Evolutionary conservation across 2,329 filamentous ascomycete genomes (phyloP), one percentile per base, ranked within the genome.

Genomic region (Aspergillus caelatus): DNA sequence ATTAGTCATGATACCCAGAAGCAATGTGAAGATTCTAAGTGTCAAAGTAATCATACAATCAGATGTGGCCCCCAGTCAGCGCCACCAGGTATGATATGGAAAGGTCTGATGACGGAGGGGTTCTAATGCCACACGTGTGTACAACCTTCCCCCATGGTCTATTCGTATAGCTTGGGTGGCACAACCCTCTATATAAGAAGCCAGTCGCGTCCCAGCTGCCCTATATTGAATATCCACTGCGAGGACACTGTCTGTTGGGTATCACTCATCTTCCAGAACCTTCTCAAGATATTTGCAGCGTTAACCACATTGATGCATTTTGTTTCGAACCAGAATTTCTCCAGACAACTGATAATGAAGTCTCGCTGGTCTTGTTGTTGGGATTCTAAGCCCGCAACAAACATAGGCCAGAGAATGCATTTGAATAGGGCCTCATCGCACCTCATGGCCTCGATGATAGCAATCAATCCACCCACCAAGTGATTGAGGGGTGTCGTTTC

Each of bases 351-450:
- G 1, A 61, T 57, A 4, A 70, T 41, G 11, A 59, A 55, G 1
- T 57, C 19, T 21, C 59, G 41, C 10, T 68, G 60, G 4, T 12
- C 16, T 4, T 52, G 30, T 6, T 36, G 21, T 21, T 57, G 58
- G n/a, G 65, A 69, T 45, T 69, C 69, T 1, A 72, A 48, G 5
- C 69, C 70, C 0, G 63, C 67, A 36, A 71, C 57, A 19, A 68
- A 69, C 19, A 63, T 62, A 0, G 70, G 70, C 70, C 70, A 72
- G 2, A 72, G 58, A 2, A 70, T 45, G 55, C 70, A 72, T 21
- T 72, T 72, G n/a, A 72, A 67, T 2, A 71, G 23, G 1, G 57
- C 54, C 5, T 45, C 30, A 2, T 65, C 60, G 8, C 52, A 6
- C 28, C 61, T 55, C 12, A 70, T 39, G 5, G 36, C 10, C 2